Base-by-base conservation (phyloP, 2,329 filamentous ascomycete species). In the Talaromyces sp. region DNA sequence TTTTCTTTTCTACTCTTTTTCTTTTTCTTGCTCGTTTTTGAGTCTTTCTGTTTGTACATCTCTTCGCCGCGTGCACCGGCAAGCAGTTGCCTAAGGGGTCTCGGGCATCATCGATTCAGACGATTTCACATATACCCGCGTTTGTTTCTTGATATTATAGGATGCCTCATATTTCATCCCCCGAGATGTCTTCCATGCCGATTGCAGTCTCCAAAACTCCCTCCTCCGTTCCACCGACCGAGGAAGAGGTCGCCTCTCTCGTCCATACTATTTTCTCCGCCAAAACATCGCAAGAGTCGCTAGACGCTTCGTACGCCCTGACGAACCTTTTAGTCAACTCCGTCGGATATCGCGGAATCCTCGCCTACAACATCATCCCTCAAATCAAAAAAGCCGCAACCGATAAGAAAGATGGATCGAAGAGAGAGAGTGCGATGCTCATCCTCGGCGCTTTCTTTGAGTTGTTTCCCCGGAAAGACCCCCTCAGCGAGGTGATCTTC, bases 391-490 rank as follows among this genome's bases (percentile, higher is more conserved):
- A 96, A 83, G 91, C 91, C 40, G 92, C 93, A 3, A 80, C 83
- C 69, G 92, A 98, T 80, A 99, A 98, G 87, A 99, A 99, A 83
- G 93, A 88, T 77, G 89, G 89, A 16, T 84, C 89, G 42, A 86
- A 86, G 69, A 86, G 93, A 70, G 95, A 99, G 80, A 92, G 92
- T 72, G 90, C 93, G 67, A 96, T 98, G 86, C 96, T 97, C 76
- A 88, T 96, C 46, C 84, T 98, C 25, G 95, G 96, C 63, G 93
- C 96, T 61, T 82, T 99, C 54, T 93, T 98, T 71, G 95, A 99
- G 82, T 88, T 90, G 44, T 90, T 98, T 72, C 91, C 92, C 52
- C 81, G 86, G 54, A 85, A 87, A 68, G 89, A 95, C 73, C 88
- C 86, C 60, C 79, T 92, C 67, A 91, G 87, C 76, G 93, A 98